Base-by-base conservation (phyloP, 257 asterid genomes). In the Penstemon newberryi region DNA sequence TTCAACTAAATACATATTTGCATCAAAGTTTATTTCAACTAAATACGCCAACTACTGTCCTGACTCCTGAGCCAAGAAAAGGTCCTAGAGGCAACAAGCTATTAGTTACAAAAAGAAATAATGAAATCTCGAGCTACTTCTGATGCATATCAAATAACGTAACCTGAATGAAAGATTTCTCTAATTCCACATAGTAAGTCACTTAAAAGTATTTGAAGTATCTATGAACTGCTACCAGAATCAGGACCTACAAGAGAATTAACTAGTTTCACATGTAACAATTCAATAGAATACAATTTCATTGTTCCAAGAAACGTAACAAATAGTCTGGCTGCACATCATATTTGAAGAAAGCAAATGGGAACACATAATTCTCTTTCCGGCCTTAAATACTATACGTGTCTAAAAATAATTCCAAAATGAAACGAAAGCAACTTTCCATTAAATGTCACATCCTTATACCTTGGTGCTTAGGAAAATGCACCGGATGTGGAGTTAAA, bases 401-500 rank as follows among this genome's bases (percentile, higher is more conserved):
- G 52, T 46, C 52, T 6, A 6, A 8, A 46, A 46, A 7, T 46
- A 6, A 7, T 7, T 46, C 12, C 52, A 46, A 46, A n/a, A 3
- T 3, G 12, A 46, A 46, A 3, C 12, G 3, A 56, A 15, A 38
- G 37, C 33, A 25, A 25, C 33, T 25, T 25, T 25, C 33, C 33
- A 25, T 25, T 25, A 25, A 19, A 8, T 19, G 5, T 56, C 8
- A 19, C 39, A 10, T 19, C 19, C 12, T 52, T 0, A 18, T 80
- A 91, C 97, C 96, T 89, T 85, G 97, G 81, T 83, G 85, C 84
- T 91, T 89, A 56, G 86, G 78, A 70, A 77, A 77, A 79, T 81
- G 81, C 73, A 75, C 38, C 67, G 79, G 90, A 74, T 82, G 84
- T 46, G 85, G 88, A 68, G 80, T 70, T 47, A 87, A 60, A 38